Evolutionary conservation across 345 rosid species (phyloP), one percentile per base, ranked within the genome.

Genomic region (Boechera retrofracta): DNA sequence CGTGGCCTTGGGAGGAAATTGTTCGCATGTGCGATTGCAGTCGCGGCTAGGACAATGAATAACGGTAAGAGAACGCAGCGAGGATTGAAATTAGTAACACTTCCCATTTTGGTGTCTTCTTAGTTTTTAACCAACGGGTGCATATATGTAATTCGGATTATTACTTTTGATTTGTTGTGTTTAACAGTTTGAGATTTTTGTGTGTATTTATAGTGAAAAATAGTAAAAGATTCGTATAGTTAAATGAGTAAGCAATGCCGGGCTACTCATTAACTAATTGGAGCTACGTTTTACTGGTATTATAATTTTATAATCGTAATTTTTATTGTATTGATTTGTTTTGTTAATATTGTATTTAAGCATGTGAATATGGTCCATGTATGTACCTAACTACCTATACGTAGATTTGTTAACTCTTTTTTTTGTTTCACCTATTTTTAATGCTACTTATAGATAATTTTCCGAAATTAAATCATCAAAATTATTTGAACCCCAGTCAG

Each of bases 1-100:
- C 35, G 74, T 59, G 69, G 74, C 38, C 69, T 60, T 12, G 63
- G 68, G 16, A 15, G 52, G 62, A 5, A 8, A 5, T 3, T 0
- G 69, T 12, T 80, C 71, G n/a, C 72, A 24, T 13, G 86, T 78
- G 54, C 65, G 70, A 62, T 74, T 83, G 15, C 79, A 31, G 24
- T 72, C 73, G 51, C 21, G 1, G 68, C 61, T 16, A 81, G 12
- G 60, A 64, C 58, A 49, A 78, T 11, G 13, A 81, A 38, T 21
- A 71, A 21, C 35, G 28, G 52, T 11, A 68, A 58, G 74, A 76
- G 24, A 6, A 39, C 0, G 36, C 6, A 28, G 12, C 2, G 54
- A 15, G 28, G 64, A 28, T 32, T 55, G 7, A 18, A 32, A 21
- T 24, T 35, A 13, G 48, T 42, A 67, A 67, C 52, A 58, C 52